Conservation (phyloP, 176 grass and related monocot genomes). For the Pontederia paniculata region DNA sequence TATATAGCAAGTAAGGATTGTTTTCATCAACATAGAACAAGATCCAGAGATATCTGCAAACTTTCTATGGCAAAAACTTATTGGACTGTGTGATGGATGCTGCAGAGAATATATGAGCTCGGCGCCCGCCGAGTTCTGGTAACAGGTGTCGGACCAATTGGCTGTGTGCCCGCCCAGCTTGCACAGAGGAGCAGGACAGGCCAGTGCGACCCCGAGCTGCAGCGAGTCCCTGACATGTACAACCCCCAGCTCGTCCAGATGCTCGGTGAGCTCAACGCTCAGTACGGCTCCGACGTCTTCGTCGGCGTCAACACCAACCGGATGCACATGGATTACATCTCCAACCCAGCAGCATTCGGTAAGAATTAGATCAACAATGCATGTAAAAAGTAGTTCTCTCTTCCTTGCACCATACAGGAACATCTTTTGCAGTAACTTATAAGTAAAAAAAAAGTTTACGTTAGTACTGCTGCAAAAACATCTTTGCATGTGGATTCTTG, state of each 20-base stretch:
- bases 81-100: too few relatives aligned
- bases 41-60: too few relatives aligned
- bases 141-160: slow-evolving; percentile 66
- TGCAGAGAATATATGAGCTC: slow-evolving; percentile 35
- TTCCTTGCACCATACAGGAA: too few relatives aligned
- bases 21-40: too few relatives aligned
- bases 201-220: slow-evolving; percentile 65
- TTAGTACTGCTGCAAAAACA: too few relatives aligned
- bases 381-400: too few relatives aligned
- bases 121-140: slow-evolving; percentile 55
- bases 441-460: too few relatives aligned
- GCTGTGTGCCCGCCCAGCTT: slow-evolving; percentile 78
- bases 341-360: slow-evolving; percentile 43
- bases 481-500: too few relatives aligned
- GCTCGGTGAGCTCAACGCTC: slow-evolving; percentile 29
- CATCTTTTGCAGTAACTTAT: too few relatives aligned
- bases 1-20: too few relatives aligned
- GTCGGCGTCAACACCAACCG: slow-evolving; percentile 47
- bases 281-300: slow-evolving; percentile 34
- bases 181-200: slow-evolving; percentile 54
- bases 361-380: not conserved
- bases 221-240: slow-evolving; percentile 47
- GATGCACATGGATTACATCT: slow-evolving; percentile 64
- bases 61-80: too few relatives aligned
- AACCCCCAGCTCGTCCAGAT: slow-evolving; percentile 47